phyloP scores from a whole-genome alignment of 1,284 basidiomycete genomes.

The Cryptococcus wingfieldii region DNA sequence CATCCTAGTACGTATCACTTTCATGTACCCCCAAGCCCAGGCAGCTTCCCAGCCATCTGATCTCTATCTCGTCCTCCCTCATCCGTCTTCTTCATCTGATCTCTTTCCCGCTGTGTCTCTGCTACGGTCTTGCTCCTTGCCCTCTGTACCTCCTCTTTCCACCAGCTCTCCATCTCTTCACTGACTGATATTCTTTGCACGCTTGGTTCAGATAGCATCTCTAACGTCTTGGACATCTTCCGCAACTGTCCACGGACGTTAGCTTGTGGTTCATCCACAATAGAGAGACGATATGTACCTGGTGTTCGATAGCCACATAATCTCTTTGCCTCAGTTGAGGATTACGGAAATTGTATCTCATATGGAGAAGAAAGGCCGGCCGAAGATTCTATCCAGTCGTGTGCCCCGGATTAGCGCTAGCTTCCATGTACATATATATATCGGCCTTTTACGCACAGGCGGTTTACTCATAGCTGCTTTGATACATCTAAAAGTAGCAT shows the following conservation, averaged over 20 bases:
- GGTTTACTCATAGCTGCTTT: conserved; percentile 37
- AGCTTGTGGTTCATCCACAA: too few relatives aligned
- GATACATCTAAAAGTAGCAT: conserved; percentile 28
- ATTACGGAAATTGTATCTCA: conserved; percentile 47
- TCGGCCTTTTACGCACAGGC: conserved; percentile 14
- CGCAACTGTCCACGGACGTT: conserved; percentile 31
- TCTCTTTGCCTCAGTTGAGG: conserved; percentile 42
- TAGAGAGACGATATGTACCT: conserved; percentile 22
- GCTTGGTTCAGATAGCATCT: conserved; percentile 40
- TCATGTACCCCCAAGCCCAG: conserved; percentile 33
- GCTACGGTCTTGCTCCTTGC: background rate
- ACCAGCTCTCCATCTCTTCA: conserved; percentile 46
- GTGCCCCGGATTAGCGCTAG: background rate
- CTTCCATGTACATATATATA: background rate
- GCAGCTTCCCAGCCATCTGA: conserved; percentile 27
- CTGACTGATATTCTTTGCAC: conserved; percentile 41
- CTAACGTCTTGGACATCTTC: conserved; percentile 41
- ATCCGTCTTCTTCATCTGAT: conserved; percentile 11
- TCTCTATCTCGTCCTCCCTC: conserved; percentile 10
- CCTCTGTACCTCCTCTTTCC: conserved; percentile 31
- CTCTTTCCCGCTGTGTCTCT: background rate
- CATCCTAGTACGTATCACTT: too few relatives aligned
- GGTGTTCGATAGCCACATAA: conserved; percentile 49
- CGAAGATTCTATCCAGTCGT: conserved; percentile 18
- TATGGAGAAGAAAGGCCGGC: conserved; percentile 41